phyloP scores from a whole-genome alignment of 2,329 filamentous ascomycete genomes.

The Magnaporthales sp. region DNA sequence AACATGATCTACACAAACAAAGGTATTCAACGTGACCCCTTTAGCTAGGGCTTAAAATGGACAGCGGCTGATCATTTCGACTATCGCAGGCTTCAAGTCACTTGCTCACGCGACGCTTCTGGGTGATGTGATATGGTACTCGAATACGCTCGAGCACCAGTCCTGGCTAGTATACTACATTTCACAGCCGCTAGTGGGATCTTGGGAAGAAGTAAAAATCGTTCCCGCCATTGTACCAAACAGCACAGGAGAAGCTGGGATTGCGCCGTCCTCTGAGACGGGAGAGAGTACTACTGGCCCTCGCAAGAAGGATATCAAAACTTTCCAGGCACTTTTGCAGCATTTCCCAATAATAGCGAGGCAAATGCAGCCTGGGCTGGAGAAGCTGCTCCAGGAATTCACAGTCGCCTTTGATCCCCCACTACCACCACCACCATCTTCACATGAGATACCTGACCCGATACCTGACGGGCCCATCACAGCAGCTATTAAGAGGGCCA shows the following conservation, averaged over 20 bases:
- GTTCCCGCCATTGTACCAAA: slow-evolving; percentile 52
- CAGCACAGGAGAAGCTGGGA: slow-evolving; percentile 15
- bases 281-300: slow-evolving; percentile 37
- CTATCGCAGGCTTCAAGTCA: slow-evolving; percentile 71
- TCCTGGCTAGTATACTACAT: slow-evolving; percentile 98
- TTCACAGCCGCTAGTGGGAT: slow-evolving; percentile 76
- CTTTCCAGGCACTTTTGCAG: slow-evolving; percentile 80
- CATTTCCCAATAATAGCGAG: slow-evolving; percentile 92
- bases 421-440: slow-evolving; percentile 64
- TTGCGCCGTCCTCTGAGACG: slow-evolving; percentile 7
- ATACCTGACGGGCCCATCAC: slow-evolving; percentile 46
- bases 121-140: slow-evolving; percentile 78
- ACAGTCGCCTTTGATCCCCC: slow-evolving; percentile 77
- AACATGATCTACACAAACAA: slow-evolving; percentile 92
- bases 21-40: slow-evolving; percentile 41
- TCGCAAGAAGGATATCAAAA: slow-evolving; percentile 83
- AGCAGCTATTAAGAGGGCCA: slow-evolving; percentile 44
- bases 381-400: slow-evolving; percentile 86
- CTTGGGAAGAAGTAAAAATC: slow-evolving; percentile 68
- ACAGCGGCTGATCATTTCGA: not conserved
- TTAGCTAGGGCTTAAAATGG: not conserved
- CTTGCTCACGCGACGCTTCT: slow-evolving; percentile 84
- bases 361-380: slow-evolving; percentile 89
- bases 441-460: slow-evolving; percentile 49
- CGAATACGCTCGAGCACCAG: slow-evolving; percentile 78